Base-by-base conservation (phyloP, 257 asterid species). In the Scutellaria minor region DNA sequence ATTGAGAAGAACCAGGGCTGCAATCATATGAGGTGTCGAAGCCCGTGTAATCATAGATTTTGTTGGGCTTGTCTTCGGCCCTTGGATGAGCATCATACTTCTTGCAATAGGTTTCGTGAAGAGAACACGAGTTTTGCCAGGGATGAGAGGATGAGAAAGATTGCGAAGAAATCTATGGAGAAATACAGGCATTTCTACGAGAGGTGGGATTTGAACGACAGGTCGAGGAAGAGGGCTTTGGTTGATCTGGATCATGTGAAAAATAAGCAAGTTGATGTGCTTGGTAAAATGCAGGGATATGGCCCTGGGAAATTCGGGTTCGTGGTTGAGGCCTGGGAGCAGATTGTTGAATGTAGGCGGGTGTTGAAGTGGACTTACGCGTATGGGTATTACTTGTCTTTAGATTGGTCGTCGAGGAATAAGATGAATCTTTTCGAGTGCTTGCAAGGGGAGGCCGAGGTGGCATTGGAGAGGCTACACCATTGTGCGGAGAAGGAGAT, bases 301-400 rank as follows among this genome's bases (percentile, higher is more conserved):
- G 31, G 1, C 27, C 9, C 6, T 15, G 31, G 1, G 2, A 0
- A 2, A 7, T 6, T 45, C 66, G 7, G 22, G 42, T 78, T 62
- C 6, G 66, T 85, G 15, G 0, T 14, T 0, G 75, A 80, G 7
- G 93, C 93, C 1, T 85, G 86, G 93, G 64, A 68, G 6, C 90
- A 87, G 79, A 82, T 88, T 5, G 83, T 79, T n/a, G 88, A 82
- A 46, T 82, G 89, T 45, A 71, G 88, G 67, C 71, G 85, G 6
- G 80, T 84, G 5, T 46, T 88, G 47, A 84, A 84, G 15, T 88
- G 94, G 94, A 55, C 78, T 3, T 84, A 79, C 5, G 85, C 58
- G 0, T 79, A 77, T 11, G 88, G 88, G 2, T 88, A 63, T 56
- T 80, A 79, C 69, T 6, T 84, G 65, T 9, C 44, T 0, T 47